Evolutionary conservation across 768 basidiomycete genomes (phyloP), one percentile per base, ranked within the genome.

Genomic region (Lactifluus echinatus): DNA sequence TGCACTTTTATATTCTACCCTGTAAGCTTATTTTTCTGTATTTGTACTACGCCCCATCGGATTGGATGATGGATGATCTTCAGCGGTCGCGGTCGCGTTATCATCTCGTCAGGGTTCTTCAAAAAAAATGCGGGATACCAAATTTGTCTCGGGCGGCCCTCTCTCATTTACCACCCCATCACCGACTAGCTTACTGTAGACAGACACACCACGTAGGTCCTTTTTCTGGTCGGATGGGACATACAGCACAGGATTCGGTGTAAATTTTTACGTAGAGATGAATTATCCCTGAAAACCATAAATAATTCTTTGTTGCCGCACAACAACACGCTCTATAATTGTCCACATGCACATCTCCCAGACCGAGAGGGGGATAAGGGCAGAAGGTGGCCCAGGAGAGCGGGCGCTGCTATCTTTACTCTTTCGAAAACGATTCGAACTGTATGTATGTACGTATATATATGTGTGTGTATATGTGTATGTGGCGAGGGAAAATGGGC

Each of bases 21-120:
- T 60, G 55, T 50, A 66, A 64, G 12, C 55, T 54, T n/a, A 57
- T 52, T 34, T 33, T 23, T 57, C 21, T 42, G 21, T 50, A 40
- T 59, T 56, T 33, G 51, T 55, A 50, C 53, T 24, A 44, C 17
- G 33, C 34, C 26, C 17, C 31, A 44, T 57, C 28, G 40, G 40
- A 42, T 42, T 42, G 40, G 40, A 42, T 42, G n/a, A n/a, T n/a
- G n/a, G n/a, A n/a, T n/a, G n/a, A n/a, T 31, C 31, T 4, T 31
- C 21, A 10, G 7, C 15, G 21, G 40, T 21, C 40, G 21, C 43
- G 26, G 44, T 45, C 29, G 19, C 46, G 28, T 10, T 19, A 19
- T 34, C 52, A 44, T 33, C 42, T 34, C 26, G 7, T 17, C 10
- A 12, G 7, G 14, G 26, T 28, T 19, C 11, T 29, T 33, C 34